Evolutionary conservation across 495 filamentous ascomycete species (phyloP), one percentile per base, ranked within the genome.

Genomic region (Penicillium desertorum): DNA sequence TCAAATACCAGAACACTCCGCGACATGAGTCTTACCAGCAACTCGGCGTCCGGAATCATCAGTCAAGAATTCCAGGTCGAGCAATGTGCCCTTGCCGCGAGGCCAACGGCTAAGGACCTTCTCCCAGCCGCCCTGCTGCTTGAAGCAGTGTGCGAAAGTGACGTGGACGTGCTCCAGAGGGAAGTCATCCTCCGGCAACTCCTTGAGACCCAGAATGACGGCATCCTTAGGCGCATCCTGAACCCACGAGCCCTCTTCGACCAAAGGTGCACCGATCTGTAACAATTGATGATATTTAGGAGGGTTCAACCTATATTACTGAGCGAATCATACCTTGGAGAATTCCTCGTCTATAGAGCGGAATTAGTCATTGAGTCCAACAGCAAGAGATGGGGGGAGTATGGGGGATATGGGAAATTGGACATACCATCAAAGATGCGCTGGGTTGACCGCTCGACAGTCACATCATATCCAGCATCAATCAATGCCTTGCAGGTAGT

Each of bases 131-230:
- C 76, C 84, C 74, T 98, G 94, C 63, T 87, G 76, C 81, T 96
- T 96, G 78, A 91, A 96, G 76, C 83, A 89, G 66, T 84, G 81
- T 41, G 86, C 89, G 64, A 96, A 96, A 60, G 91, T 88, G 59
- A 98, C 83, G 71, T 93, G 89, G 14, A 85, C 83, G 64, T 98
- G 91, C 76, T 88, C 86, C 48, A 97, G 84, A 36, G 92, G 91
- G 67, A 92, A 91, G 32, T 86, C 84, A 63, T 96, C 88, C 67
- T 95, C 91, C 7, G 89, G 90, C 16, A 97, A 81, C 77, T 97
- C 94, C 82, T 98, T 98, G 47, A 98, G 80, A 37, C 94, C 93
- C 58, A 97, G 80, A 63, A 96, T 90, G 65, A 91, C 90, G 65
- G 92, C 84, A 56, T 91, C 84, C 60, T 80, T 76, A 22, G 94